phyloP scores from a whole-genome alignment of 345 rosid species.

The Salix suchowensis region DNA sequence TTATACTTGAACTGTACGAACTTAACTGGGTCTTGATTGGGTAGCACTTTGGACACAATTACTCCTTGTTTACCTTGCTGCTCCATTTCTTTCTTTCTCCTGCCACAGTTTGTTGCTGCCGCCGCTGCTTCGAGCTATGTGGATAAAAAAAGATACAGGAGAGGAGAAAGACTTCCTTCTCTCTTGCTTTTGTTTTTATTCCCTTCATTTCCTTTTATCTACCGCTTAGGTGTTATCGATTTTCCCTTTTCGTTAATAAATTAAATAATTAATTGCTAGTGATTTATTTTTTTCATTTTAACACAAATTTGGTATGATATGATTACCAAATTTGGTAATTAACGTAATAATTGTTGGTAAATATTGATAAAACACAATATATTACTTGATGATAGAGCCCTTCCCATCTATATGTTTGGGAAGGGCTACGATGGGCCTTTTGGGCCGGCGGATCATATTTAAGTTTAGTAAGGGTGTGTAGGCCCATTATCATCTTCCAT shows the following conservation, averaged over 20 bases:
- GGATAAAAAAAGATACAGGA: neutral
- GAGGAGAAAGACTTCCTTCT: neutral
- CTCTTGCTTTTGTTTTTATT: neutral
- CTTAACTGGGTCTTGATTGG: constrained; percentile 54
- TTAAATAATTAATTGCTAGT: too few relatives aligned
- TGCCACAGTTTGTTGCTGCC: neutral
- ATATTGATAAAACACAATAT: too few relatives aligned
- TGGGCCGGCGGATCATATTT: too few relatives aligned
- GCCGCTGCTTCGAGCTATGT: neutral
- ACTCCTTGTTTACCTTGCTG: constrained; percentile 42
- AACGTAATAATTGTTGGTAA: too few relatives aligned
- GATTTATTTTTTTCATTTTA: too few relatives aligned
- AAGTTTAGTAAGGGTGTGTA: too few relatives aligned
- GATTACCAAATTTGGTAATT: too few relatives aligned
- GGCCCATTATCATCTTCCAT: too few relatives aligned
- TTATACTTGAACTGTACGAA: constrained; percentile 52
- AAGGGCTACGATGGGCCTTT: too few relatives aligned
- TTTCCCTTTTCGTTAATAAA: neutral
- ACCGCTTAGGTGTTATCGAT: neutral
- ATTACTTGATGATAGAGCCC: too few relatives aligned
- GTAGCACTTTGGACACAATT: constrained; percentile 33
- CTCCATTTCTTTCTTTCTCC: constrained; percentile 32
- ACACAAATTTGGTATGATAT: too few relatives aligned
- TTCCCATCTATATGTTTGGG: too few relatives aligned
- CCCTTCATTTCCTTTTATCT: neutral